Conservation (phyloP, 106 monocot species). For the Acorus gramineus region DNA sequence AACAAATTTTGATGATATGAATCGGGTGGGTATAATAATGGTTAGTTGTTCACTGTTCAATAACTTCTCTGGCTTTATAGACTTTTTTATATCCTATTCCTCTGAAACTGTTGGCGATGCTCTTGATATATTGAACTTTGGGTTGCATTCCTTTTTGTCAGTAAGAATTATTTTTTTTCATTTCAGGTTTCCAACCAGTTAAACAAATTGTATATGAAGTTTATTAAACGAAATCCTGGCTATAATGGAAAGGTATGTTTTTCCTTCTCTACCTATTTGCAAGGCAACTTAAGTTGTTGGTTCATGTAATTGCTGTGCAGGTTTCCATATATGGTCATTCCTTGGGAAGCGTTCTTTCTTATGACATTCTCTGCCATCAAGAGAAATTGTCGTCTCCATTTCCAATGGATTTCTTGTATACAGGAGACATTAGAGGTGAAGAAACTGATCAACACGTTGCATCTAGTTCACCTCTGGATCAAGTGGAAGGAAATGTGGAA, state of each 20-base stretch:
- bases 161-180: neutral
- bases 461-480: constrained; percentile 1
- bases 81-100: too few relatives aligned
- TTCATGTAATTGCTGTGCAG: constrained; percentile 25
- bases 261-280: neutral
- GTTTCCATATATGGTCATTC: constrained; percentile 98
- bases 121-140: too few relatives aligned
- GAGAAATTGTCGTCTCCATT: constrained; percentile 25
- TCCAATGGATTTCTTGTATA: constrained; percentile 25
- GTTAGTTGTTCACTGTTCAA: too few relatives aligned
- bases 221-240: constrained; percentile 86
- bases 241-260: constrained; percentile 82
- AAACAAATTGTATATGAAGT: constrained; percentile 79
- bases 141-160: neutral
- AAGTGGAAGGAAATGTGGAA: constrained; percentile 2
- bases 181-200: constrained; percentile 86
- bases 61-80: too few relatives aligned
- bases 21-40: too few relatives aligned
- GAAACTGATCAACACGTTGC: constrained; percentile 1
- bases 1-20: too few relatives aligned
- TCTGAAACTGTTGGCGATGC: too few relatives aligned
- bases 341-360: constrained; percentile 94
- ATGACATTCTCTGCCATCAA: constrained; percentile 99
- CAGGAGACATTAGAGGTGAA: constrained; percentile 16
- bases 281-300: neutral